phyloP scores from a whole-genome alignment of 768 basidiomycete genomes.

The Termitomyces sp. region DNA sequence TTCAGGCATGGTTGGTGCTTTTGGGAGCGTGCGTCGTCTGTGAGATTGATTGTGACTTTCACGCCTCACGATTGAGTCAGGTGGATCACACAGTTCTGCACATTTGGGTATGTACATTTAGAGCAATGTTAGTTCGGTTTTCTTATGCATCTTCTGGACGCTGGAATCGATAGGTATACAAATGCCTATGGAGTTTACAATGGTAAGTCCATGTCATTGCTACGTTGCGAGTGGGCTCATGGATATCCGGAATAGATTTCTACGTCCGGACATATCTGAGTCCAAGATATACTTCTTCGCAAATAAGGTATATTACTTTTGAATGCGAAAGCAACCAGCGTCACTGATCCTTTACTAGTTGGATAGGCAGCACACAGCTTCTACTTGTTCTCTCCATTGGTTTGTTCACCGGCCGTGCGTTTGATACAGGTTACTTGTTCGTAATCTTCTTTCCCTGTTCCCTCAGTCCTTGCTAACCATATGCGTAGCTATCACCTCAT shows the following conservation, averaged over 20 bases:
- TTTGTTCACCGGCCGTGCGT: constrained; percentile 18
- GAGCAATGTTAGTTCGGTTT: not conserved
- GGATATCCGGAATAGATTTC: constrained; percentile 13
- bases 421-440: constrained; percentile 23
- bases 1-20: constrained; percentile 18
- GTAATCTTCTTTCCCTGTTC: not conserved
- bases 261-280: constrained; percentile 19
- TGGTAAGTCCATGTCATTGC: constrained; percentile 3
- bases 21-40: constrained; percentile 18
- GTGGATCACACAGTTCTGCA: constrained; percentile 19
- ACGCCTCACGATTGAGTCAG: not conserved
- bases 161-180: constrained; percentile 12
- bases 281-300: constrained; percentile 16
- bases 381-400: constrained; percentile 19
- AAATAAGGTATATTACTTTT: constrained; percentile 15
- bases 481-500: constrained; percentile 20
- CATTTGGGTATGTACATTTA: constrained; percentile 16
- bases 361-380: constrained; percentile 24
- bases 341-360: constrained; percentile 11
- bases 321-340: not conserved
- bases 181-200: constrained; percentile 20
- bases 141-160: not conserved
- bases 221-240: not conserved
- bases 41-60: not conserved
- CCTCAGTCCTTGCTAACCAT: not conserved